Evolutionary conservation across 2,329 filamentous ascomycete species (phyloP).

Genomic region (Penicillium italicum): DNA sequence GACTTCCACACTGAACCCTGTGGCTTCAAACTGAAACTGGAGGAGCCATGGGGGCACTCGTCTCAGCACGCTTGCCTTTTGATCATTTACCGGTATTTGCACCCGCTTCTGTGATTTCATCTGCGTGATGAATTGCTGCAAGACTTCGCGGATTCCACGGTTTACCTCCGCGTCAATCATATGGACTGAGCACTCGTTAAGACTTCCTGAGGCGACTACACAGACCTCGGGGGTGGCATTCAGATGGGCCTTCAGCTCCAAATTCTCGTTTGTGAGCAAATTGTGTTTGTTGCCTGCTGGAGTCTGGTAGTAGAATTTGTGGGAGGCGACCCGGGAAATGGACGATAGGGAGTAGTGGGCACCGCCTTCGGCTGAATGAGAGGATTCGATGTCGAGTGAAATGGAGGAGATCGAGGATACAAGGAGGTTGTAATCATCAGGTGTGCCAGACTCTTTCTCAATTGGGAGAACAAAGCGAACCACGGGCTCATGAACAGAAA

Average conservation of each 20-base stretch:
- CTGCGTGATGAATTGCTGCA: conserved; percentile 73
- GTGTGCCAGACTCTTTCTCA: conserved; percentile 55
- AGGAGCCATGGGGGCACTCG: conserved; percentile 79
- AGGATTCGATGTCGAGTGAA: conserved; percentile 89
- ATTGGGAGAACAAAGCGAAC: conserved; percentile 83
- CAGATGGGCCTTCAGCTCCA: conserved; percentile 82
- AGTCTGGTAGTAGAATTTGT: conserved; percentile 92
- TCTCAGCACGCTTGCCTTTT: conserved; percentile 67
- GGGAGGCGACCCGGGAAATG: conserved; percentile 76
- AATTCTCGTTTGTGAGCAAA: conserved; percentile 77
- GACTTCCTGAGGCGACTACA: conserved; percentile 71
- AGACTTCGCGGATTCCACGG: conserved; percentile 85
- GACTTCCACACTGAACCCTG: conserved; percentile 84
- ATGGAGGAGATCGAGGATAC: conserved; percentile 94
- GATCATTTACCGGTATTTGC: conserved; percentile 47
- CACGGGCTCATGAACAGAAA: conserved; percentile 95
- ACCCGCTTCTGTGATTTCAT: conserved; percentile 60
- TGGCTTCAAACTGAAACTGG: conserved; percentile 78
- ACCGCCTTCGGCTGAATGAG: conserved; percentile 81
- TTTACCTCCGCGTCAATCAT: conserved; percentile 91
- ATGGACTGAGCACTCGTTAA: conserved; percentile 84
- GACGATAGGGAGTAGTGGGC: conserved; percentile 83
- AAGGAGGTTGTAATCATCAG: conserved; percentile 87
- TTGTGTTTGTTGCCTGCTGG: conserved; percentile 78
- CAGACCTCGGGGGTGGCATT: conserved; percentile 81